These are phyloP conservation scores for Cordyceps cicadae DNA, from an alignment of 2,329 filamentous ascomycete species.

Conservation along the genomic window DNA sequence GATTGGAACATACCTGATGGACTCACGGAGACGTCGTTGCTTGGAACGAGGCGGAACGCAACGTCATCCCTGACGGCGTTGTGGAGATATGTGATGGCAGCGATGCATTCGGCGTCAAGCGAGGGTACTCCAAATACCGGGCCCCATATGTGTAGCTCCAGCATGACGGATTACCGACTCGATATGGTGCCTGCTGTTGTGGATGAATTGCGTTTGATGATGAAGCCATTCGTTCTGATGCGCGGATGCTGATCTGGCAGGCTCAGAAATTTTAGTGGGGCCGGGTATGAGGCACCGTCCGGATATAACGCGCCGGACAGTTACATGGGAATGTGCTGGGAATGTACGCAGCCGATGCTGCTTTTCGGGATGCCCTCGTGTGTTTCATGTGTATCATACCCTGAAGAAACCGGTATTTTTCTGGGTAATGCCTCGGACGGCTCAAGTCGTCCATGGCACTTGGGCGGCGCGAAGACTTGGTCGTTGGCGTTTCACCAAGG, in stretches of 20 bases:
- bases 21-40: constrained; percentile 62
- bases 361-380: no score
- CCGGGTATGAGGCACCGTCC: background rate
- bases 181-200: background rate
- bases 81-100: constrained; percentile 68
- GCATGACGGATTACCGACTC: constrained; percentile 18
- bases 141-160: constrained; percentile 81
- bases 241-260: background rate
- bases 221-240: background rate
- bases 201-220: background rate
- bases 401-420: no score
- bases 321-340: background rate
- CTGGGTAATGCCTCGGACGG: no score
- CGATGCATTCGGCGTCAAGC: constrained; percentile 84
- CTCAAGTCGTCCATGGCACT: no score
- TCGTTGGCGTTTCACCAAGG: no score
- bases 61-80: constrained; percentile 46
- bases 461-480: no score
- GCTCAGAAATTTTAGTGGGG: constrained; percentile 1
- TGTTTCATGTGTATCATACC: no score
- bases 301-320: background rate
- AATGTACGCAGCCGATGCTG: background rate
- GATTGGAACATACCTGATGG: constrained; percentile 53
- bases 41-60: constrained; percentile 62
- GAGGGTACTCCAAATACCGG: constrained; percentile 83